Percentiles rank a stretch among this genome's conserved stretches.
Evolutionary conservation across 1,284 basidiomycete species (phyloP).

Genomic region (Ganoderma lucidum): DNA sequence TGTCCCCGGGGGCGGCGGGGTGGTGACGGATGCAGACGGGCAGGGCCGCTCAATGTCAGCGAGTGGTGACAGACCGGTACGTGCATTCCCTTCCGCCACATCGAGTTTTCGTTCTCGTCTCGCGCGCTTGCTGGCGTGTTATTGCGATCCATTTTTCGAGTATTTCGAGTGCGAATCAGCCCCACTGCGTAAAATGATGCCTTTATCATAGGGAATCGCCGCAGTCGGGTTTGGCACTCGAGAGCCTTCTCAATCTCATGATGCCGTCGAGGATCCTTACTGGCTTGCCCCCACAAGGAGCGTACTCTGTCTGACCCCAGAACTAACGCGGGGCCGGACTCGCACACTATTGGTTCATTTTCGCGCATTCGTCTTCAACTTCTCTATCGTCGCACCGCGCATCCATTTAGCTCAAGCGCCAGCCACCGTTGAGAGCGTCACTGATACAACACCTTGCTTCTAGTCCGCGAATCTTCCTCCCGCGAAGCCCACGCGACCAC

Average conservation of each 20-base stretch:
- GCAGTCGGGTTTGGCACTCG: not conserved
- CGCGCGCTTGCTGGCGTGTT: not conserved
- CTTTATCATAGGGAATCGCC: not conserved
- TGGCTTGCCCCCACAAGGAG: not conserved
- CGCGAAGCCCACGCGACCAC: constrained; percentile 54
- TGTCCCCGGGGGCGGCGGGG: constrained; percentile 19
- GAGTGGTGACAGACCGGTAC: constrained; percentile 35
- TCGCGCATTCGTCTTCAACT: not conserved
- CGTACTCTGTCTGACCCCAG: not conserved
- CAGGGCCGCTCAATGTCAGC: constrained; percentile 21
- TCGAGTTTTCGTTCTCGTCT: constrained; percentile 13
- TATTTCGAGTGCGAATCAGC: not conserved
- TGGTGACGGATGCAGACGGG: constrained; percentile 19
- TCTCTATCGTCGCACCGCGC: constrained; percentile 3
- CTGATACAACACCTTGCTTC: constrained; percentile 27
- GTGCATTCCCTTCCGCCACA: constrained; percentile 21
- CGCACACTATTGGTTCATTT: not conserved
- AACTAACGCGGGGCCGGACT: not conserved
- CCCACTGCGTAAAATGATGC: not conserved
- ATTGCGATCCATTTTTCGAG: constrained; percentile 7
- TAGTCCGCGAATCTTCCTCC: constrained; percentile 40
- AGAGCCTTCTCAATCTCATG: not conserved
- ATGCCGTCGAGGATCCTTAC: not conserved
- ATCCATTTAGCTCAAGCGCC: constrained; percentile 24
- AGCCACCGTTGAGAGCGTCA: constrained; percentile 14